Evolutionary conservation across 495 filamentous ascomycete species (phyloP).

Genomic region (Penicillium bovifimosum): DNA sequence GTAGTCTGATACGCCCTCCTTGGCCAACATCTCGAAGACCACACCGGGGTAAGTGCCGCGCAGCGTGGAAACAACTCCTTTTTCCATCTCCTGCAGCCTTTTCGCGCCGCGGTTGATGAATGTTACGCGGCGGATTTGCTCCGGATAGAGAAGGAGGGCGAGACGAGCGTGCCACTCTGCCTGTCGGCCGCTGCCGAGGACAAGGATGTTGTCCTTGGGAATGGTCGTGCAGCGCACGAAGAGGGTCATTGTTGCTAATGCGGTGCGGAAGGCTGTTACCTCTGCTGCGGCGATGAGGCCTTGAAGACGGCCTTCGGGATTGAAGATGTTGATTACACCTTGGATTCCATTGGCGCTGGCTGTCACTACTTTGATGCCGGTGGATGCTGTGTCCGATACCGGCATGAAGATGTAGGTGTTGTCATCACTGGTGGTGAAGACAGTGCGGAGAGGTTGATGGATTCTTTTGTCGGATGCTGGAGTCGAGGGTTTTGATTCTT

Average conservation of each 20-base stretch:
- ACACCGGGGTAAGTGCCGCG: slow-evolving; percentile 23
- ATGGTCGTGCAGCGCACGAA: slow-evolving; percentile 49
- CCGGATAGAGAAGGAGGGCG: slow-evolving; percentile 58
- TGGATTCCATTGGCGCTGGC: slow-evolving; percentile 41
- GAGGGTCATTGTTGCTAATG: slow-evolving; percentile 73
- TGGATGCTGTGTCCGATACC: slow-evolving; percentile 51
- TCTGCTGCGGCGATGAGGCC: slow-evolving; percentile 81
- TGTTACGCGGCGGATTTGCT: slow-evolving; percentile 62
- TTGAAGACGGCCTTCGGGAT: slow-evolving; percentile 58
- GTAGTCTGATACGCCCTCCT: slow-evolving; percentile 29
- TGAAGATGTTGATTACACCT: slow-evolving; percentile 76
- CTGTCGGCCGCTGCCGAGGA: slow-evolving; percentile 85
- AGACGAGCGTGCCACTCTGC: slow-evolving; percentile 91
- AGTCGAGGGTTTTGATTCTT: slow-evolving; percentile 18
- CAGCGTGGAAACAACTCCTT: slow-evolving; percentile 22
- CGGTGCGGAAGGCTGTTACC: slow-evolving; percentile 90
- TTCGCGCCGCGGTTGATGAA: slow-evolving; percentile 70
- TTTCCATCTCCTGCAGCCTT: slow-evolving; percentile 32
- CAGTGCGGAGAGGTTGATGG: slow-evolving; percentile 73
- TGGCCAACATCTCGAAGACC: slow-evolving; percentile 20
- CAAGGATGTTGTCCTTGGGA: slow-evolving; percentile 58
- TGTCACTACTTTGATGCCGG: slow-evolving; percentile 61
- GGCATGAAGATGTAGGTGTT: slow-evolving; percentile 91
- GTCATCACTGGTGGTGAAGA: slow-evolving; percentile 58
- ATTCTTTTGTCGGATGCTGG: slow-evolving; percentile 27